Percentiles rank a stretch among this genome's conserved stretches.
Evolutionary conservation across 306 rosid species (phyloP).

Genomic region (Mimosa bimucronata): DNA sequence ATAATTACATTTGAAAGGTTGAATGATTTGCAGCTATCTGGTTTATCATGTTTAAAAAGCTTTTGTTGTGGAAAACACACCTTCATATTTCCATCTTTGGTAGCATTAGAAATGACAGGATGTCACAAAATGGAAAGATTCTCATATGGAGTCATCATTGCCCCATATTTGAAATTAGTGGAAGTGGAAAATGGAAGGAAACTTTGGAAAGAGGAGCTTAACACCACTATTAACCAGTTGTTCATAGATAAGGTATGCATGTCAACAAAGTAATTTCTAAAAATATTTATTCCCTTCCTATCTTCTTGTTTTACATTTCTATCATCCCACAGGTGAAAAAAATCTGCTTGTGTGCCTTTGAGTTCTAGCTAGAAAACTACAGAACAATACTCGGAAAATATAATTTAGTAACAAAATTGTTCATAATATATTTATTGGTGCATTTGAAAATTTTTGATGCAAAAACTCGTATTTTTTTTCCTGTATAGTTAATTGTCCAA

Average conservation of each 20-base stretch:
- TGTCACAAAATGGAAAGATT: neutral
- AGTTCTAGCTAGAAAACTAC: no score
- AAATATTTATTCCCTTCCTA: neutral
- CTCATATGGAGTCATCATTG: neutral
- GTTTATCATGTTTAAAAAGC: neutral
- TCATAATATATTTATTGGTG: neutral
- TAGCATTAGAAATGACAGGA: neutral
- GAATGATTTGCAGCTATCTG: neutral
- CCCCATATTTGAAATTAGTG: neutral
- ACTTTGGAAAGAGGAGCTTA: neutral
- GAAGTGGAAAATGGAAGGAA: neutral
- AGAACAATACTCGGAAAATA: neutral
- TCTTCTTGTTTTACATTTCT: no score
- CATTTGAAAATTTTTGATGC: no score
- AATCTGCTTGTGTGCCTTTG: no score
- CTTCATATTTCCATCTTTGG: neutral
- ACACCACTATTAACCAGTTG: neutral
- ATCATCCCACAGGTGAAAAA: no score
- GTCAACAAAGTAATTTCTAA: no score
- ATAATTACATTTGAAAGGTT: neutral
- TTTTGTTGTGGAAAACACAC: neutral
- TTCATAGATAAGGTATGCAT: neutral
- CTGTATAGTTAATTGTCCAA: no score
- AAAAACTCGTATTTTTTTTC: no score
- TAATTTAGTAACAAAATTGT: no score